Conservation (phyloP, 1,284 basidiomycete genomes). For the Mycena sp. region DNA sequence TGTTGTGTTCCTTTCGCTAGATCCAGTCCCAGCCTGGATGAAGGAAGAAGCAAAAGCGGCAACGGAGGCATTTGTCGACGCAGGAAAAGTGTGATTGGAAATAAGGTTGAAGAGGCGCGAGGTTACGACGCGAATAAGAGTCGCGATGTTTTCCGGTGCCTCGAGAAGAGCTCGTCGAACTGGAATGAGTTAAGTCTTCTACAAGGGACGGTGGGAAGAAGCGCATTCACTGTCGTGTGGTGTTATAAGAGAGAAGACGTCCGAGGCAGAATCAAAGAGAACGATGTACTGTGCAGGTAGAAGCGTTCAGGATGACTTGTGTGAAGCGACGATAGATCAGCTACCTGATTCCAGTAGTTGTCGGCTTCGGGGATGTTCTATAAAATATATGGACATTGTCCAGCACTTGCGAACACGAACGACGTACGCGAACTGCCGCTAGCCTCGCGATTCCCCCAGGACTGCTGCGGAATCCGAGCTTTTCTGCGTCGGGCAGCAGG, state of each 20-base stretch:
- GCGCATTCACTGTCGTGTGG: slow-evolving; percentile 79
- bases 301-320: slow-evolving; percentile 22
- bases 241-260: slow-evolving; percentile 89
- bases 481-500: slow-evolving; percentile 87
- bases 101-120: slow-evolving; percentile 83
- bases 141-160: slow-evolving; percentile 86
- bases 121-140: slow-evolving; percentile 80
- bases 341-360: slow-evolving; percentile 86
- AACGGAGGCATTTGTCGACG: slow-evolving; percentile 61
- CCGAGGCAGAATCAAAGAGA: slow-evolving; percentile 87
- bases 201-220: not conserved
- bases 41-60: slow-evolving; percentile 75
- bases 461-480: slow-evolving; percentile 87
- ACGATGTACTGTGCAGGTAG: slow-evolving; percentile 70
- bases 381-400: not conserved
- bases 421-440: slow-evolving; percentile 72
- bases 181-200: slow-evolving; percentile 40
- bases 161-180: slow-evolving; percentile 84
- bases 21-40: slow-evolving; percentile 62
- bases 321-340: slow-evolving; percentile 30
- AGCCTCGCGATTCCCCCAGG: slow-evolving; percentile 82
- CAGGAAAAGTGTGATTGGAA: slow-evolving; percentile 85
- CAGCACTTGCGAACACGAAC: not conserved
- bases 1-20: slow-evolving; percentile 71
- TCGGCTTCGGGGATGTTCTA: slow-evolving; percentile 81